Percentiles rank a stretch among this genome's conserved stretches.
phyloP scores from a whole-genome alignment of 1,284 basidiomycete genomes.

The Paramarasmius palmivorus region DNA sequence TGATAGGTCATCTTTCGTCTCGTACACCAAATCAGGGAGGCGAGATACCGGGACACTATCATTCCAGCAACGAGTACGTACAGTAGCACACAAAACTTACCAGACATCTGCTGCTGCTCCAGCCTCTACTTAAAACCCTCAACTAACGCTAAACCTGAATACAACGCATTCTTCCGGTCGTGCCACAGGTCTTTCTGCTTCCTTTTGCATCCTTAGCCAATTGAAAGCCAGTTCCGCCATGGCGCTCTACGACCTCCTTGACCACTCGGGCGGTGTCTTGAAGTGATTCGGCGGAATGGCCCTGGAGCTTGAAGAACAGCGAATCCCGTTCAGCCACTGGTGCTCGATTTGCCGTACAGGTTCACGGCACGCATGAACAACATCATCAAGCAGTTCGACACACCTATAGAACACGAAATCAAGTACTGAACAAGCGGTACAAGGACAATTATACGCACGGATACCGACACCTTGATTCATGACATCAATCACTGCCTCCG shows the following conservation, averaged over 20 bases:
- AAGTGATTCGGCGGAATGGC: constrained; percentile 59
- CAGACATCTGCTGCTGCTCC: constrained; percentile 90
- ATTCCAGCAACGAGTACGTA: constrained; percentile 3
- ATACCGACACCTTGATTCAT: constrained; percentile 75
- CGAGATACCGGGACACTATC: constrained; percentile 78
- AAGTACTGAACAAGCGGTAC: constrained; percentile 1
- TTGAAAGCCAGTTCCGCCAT: constrained; percentile 72
- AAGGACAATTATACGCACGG: constrained; percentile 42
- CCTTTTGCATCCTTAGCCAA: constrained; percentile 67
- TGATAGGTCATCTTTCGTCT: constrained; percentile 75
- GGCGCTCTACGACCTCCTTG: constrained; percentile 54
- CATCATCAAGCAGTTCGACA: constrained; percentile 75
- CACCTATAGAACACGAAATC: constrained; percentile 47
- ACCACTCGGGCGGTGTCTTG: constrained; percentile 65
- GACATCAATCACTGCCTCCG: constrained; percentile 75
- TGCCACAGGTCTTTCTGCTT: constrained; percentile 82
- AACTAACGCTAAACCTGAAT: constrained; percentile 66
- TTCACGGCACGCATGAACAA: constrained; percentile 76
- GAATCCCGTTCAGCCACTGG: constrained; percentile 70
- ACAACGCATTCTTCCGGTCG: constrained; percentile 84
- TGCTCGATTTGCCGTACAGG: constrained; percentile 56
- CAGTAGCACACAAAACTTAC: constrained; percentile 40
- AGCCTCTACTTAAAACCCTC: constrained; percentile 65
- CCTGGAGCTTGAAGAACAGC: constrained; percentile 90
- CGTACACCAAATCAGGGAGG: constrained; percentile 73